phyloP scores from a whole-genome alignment of 805 yeast species.

The Sugiyamaella smithiae region DNA sequence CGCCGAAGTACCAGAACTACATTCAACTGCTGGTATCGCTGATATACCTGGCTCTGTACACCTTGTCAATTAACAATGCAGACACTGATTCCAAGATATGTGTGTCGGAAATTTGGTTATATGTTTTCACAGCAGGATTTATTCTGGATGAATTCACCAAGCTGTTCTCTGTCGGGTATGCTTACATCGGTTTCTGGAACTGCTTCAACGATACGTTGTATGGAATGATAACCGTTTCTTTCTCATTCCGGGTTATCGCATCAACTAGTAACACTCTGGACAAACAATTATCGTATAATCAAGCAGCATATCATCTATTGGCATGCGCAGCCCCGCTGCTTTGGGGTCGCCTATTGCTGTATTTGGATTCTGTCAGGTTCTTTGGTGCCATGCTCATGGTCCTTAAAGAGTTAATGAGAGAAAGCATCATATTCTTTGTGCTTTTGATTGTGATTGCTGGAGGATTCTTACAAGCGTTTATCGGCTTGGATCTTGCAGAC shows the following conservation, averaged over 20 bases:
- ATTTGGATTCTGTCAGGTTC: conserved; percentile 73
- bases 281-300: conserved; percentile 40
- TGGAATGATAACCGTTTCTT: conserved; percentile 49
- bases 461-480: conserved; percentile 83
- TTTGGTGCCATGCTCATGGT: conserved; percentile 90
- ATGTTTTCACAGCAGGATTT: conserved; percentile 62
- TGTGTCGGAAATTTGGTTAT: conserved; percentile 52
- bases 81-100: conserved; percentile 36
- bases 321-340: conserved; percentile 83
- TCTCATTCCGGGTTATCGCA: conserved; percentile 52
- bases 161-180: conserved; percentile 70
- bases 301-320: conserved; percentile 61
- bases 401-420: conserved; percentile 80
- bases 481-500: conserved; percentile 85
- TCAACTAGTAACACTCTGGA: neutral
- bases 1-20: conserved; percentile 78
- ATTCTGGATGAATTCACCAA: conserved; percentile 66
- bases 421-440: conserved; percentile 78
- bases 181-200: conserved; percentile 74
- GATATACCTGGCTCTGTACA: conserved; percentile 57
- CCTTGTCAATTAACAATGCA: conserved; percentile 61
- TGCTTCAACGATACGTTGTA: conserved; percentile 74
- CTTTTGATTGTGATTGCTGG: conserved; percentile 64
- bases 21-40: conserved; percentile 68
- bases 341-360: conserved; percentile 77